Conservation (phyloP, 768 basidiomycete genomes). For the Leccinum barrowsii region DNA sequence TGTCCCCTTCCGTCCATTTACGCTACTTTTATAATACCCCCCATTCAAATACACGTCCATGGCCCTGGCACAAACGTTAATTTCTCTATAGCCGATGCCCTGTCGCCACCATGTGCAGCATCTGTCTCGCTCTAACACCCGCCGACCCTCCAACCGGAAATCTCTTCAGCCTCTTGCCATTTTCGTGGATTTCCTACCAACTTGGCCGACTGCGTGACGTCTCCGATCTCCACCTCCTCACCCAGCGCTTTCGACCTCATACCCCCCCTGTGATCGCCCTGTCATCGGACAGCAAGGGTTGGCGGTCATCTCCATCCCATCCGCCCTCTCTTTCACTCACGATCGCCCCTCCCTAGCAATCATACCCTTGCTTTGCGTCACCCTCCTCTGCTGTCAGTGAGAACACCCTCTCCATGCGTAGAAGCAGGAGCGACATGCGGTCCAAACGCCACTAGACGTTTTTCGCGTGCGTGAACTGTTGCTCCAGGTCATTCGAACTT, state of each 20-base stretch:
- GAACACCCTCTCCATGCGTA: slow-evolving; percentile 7
- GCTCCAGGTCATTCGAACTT: slow-evolving; percentile 5
- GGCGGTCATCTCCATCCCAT: not conserved
- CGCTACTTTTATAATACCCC: slow-evolving; percentile 3
- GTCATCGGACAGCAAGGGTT: not conserved
- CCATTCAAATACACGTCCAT: slow-evolving; percentile 5
- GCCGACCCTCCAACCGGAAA: not conserved
- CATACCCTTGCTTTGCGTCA: not conserved
- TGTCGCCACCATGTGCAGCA: slow-evolving; percentile 7
- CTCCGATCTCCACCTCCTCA: slow-evolving; percentile 1
- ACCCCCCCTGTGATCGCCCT: not conserved
- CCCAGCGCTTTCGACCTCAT: not conserved
- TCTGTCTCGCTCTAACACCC: not conserved
- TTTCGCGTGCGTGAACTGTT: slow-evolving; percentile 27
- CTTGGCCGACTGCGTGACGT: not conserved
- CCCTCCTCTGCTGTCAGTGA: not conserved
- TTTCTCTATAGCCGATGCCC: slow-evolving; percentile 8
- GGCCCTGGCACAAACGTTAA: slow-evolving; percentile 17
- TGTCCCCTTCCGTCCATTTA: slow-evolving; percentile 5
- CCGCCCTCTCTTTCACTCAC: not conserved
- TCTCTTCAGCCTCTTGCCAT: not conserved
- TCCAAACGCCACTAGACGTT: slow-evolving; percentile 27
- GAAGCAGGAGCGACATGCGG: slow-evolving; percentile 15
- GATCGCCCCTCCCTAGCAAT: not conserved
- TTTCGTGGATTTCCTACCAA: not conserved